These are phyloP conservation scores for Corymbia maculata DNA, from an alignment of 345 rosid species.

Conservation along the genomic window DNA sequence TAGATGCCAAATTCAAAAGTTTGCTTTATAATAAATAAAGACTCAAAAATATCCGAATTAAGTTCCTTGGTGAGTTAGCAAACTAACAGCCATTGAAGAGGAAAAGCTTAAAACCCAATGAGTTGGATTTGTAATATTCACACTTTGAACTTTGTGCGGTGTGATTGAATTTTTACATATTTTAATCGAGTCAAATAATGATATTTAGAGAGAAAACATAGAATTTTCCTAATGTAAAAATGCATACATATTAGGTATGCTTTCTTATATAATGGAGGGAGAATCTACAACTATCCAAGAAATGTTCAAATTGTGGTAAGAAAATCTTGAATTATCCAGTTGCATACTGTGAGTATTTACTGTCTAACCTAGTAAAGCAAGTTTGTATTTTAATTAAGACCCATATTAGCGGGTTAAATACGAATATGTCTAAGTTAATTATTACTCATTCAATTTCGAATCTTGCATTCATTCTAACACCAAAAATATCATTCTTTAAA, in stretches of 20 bases:
- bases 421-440: neutral
- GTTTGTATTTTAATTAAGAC: neutral
- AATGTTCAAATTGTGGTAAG: neutral
- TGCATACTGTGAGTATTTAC: neutral
- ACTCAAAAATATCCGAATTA: neutral
- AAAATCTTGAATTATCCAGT: neutral
- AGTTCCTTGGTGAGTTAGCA: neutral
- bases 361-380: neutral
- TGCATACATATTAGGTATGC: neutral
- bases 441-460: neutral
- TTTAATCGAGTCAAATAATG: too few relatives aligned
- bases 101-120: neutral
- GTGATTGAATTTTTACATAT: too few relatives aligned
- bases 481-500: neutral
- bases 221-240: too few relatives aligned
- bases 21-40: too few relatives aligned
- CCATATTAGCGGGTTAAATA: too few relatives aligned
- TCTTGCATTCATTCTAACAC: neutral
- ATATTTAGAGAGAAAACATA: too few relatives aligned
- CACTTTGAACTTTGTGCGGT: neutral
- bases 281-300: neutral
- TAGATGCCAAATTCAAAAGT: too few relatives aligned
- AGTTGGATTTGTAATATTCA: neutral
- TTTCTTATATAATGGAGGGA: too few relatives aligned
- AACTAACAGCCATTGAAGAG: too few relatives aligned